Percentiles rank a stretch among this genome's conserved stretches.
phyloP scores from a whole-genome alignment of 2,329 filamentous ascomycete species.

The Coniochaeta pulveracea region DNA sequence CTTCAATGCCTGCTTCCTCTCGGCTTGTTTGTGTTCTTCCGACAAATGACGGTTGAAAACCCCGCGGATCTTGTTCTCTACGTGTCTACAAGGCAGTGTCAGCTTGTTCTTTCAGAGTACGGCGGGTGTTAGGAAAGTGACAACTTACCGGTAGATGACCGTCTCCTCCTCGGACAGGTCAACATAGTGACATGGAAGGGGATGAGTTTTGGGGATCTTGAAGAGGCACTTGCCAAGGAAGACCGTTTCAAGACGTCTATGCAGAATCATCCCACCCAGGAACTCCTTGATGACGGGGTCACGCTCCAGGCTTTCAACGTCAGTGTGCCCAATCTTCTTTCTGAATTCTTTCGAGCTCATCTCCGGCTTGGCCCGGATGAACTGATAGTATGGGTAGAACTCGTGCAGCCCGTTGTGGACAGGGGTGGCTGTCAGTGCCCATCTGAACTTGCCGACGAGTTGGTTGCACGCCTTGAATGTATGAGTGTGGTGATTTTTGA shows the following conservation, averaged over 20 bases:
- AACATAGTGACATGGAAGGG: not conserved
- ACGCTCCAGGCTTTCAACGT: not conserved
- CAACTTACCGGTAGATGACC: slow-evolving; percentile 14
- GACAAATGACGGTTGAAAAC: not conserved
- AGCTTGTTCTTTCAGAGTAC: no score
- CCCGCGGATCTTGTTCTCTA: not conserved
- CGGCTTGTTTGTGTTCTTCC: not conserved
- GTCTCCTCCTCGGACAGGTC: slow-evolving; percentile 6
- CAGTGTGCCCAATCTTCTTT: slow-evolving; percentile 8
- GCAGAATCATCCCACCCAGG: not conserved
- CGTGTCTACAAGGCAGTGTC: not conserved
- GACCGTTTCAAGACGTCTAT: slow-evolving; percentile 1
- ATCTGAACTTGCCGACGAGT: slow-evolving; percentile 19
- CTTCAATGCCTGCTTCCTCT: not conserved
- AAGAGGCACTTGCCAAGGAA: slow-evolving; percentile 7
- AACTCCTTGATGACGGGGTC: not conserved
- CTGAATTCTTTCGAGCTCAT: slow-evolving; percentile 6
- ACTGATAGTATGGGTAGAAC: slow-evolving; percentile 7
- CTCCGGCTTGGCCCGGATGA: slow-evolving; percentile 8
- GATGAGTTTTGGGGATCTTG: slow-evolving; percentile 3
- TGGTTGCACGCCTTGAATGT: slow-evolving; percentile 12
- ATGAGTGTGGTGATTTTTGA: slow-evolving; percentile 33
- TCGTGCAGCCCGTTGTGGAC: slow-evolving; percentile 17
- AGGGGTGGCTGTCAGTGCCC: slow-evolving; percentile 24
- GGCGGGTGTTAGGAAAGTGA: no score